Conservation (phyloP, 225 moss, liverwort and hornwort genomes). For the Ulota crispa region DNA sequence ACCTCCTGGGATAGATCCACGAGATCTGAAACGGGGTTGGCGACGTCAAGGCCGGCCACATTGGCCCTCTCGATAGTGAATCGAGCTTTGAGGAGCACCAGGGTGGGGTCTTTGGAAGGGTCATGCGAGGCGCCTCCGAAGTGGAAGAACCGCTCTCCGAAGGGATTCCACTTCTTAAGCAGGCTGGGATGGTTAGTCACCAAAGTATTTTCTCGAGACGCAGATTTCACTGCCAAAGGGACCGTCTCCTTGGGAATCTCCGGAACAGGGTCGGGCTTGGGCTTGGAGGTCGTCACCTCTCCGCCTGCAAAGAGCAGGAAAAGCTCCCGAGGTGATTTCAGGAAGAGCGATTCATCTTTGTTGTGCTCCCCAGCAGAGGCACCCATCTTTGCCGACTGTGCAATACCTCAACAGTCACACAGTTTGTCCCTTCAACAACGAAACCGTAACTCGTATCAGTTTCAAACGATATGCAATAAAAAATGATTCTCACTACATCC, state of each 20-base stretch:
- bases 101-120: conserved; percentile 20
- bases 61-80: conserved; percentile 33
- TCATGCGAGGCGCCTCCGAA: neutral
- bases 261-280: conserved; percentile 43
- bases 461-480: no score
- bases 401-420: neutral
- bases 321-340: conserved; percentile 41
- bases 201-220: conserved; percentile 1
- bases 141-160: neutral
- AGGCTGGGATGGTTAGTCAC: conserved; percentile 31
- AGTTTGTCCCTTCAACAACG: no score
- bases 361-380: neutral
- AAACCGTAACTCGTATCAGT: no score
- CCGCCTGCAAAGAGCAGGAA: conserved; percentile 43
- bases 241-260: conserved; percentile 36
- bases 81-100: conserved; percentile 24
- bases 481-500: neutral
- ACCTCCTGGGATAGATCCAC: conserved; percentile 42
- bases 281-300: conserved; percentile 46
- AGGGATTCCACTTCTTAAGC: conserved; percentile 20
- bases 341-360: conserved; percentile 29
- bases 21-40: conserved; percentile 45
- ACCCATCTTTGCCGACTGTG: conserved; percentile 26
- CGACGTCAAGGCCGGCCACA: conserved; percentile 35
- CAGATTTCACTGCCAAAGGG: conserved; percentile 28